Evolutionary conservation across 805 yeast genomes (phyloP), one percentile per base, ranked within the genome.

Genomic region (Kodamaea hsintzibuensis): DNA sequence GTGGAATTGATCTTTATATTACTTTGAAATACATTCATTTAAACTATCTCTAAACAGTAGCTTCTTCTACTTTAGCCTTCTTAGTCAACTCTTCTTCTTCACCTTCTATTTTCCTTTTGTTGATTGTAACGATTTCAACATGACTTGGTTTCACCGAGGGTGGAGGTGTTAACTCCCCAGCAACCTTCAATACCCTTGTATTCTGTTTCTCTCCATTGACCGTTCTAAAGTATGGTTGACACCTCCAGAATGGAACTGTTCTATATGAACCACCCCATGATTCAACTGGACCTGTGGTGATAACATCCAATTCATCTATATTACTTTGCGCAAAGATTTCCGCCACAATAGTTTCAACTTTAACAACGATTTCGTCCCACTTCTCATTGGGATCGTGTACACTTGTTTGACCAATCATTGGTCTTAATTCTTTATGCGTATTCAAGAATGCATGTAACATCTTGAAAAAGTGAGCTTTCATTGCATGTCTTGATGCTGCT

Each of bases 381-480:
- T 72, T 68, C 0, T 69, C 68, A 33, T 69, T 60, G 19, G 67
- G 63, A 3, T 73, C 69, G 52, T 73, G 72, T 5, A 74, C 79
- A 53, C 77, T 73, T 14, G 76, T 64, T 49, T 69, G 71, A 1
- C 96, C 96, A 25, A 95, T 79, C 52, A 79, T 73, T 8, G 89
- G 80, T 59, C 99, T 79, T 16, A 95, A 78, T 53, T 90, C 96
- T 2, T 90, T 86, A 65, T 91, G 91, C 19, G 76, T 70, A 8
- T 86, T 81, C 54, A 95, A 76, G 61, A 95, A 90, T n/a, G 91
- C 88, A 63, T 91, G 86, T 56, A 95, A 71, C 10, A 89, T 74
- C 67, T 91, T 91, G 79, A 95, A 95, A 64, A 93, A 83, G 69
- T 95, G 99, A 1, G 97, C 86, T 65, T 95, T 95, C 86, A 91